phyloP scores from a whole-genome alignment of 345 rosid species.

The Sonneratia alba region DNA sequence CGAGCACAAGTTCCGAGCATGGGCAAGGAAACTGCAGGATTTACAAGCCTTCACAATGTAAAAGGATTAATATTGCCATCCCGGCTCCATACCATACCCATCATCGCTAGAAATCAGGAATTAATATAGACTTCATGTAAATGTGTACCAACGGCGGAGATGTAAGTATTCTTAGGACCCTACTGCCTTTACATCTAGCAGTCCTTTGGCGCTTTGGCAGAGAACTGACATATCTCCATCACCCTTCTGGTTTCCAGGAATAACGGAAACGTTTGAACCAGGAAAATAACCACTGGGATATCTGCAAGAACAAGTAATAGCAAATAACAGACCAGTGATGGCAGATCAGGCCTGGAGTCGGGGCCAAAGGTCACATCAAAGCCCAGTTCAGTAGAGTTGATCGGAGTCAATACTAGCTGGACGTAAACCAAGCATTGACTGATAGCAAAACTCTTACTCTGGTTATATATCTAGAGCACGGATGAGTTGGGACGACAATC shows the following conservation, averaged over 20 bases:
- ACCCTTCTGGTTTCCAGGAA: background rate
- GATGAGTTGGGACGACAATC: no score
- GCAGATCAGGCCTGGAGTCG: background rate
- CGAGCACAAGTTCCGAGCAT: background rate
- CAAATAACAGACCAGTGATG: background rate
- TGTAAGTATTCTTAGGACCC: background rate
- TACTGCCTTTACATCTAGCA: background rate
- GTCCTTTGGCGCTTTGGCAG: background rate
- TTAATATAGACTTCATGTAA: no score
- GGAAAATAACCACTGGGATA: background rate
- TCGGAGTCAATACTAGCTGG: no score
- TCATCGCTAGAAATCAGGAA: no score
- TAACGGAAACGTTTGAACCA: no score
- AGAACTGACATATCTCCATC: background rate
- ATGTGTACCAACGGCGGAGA: no score
- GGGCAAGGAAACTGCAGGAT: background rate
- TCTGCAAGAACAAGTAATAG: background rate
- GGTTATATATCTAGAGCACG: no score
- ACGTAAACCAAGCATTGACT: no score
- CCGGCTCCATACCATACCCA: no score
- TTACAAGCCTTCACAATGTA: background rate
- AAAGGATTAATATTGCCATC: no score
- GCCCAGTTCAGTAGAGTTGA: no score
- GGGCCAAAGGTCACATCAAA: background rate
- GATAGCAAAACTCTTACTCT: no score